Base-by-base conservation (phyloP, 1,284 basidiomycete genomes). In the Trametes pubescens region DNA sequence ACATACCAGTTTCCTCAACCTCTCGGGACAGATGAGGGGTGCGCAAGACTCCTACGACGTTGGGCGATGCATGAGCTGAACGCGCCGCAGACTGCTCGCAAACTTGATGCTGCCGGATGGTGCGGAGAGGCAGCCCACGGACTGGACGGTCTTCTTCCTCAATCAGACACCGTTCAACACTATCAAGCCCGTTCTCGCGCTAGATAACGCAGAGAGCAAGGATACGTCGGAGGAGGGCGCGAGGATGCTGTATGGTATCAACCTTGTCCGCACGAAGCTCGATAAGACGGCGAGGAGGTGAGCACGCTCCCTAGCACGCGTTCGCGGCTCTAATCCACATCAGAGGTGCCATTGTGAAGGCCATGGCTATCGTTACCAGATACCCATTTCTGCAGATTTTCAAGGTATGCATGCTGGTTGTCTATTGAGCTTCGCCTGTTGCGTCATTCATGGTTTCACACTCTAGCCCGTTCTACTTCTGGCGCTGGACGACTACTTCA, bases 91-190 rank as follows among this genome's bases (percentile, higher is more conserved):
- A 68, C 86, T 95, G 26, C 84, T 99, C 4, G 98, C 97, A 1
- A 97, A 98, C 79, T 87, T 98, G 66, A 99, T 99, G 97, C 84
- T 99, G 18, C 97, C 97, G 1, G 97, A 99, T 76, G 98, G 98
- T 14, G 96, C 96, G 14, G 98, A 99, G 77, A 88, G 92, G 55
- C 91, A 97, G 67, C 81, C 91, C 18, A 95, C 98, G 76, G 97
- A 99, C 77, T 99, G 96, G 97, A 99, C 97, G 4, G 89, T 98
- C 60, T 99, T 99, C 84, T 98, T 98, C 76, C 86, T 99, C 55
- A 98, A 98, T 74, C 96, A 98, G 79, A 94, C 93, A 0, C 84
- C 89, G 0, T 92, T 91, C 77, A 94, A 95, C 73, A 91, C 89
- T 11, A 93, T 96, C 69, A 87, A 89, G 4, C 92, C 94, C 7